A percentile compares a stretch with the other conserved stretches of the same genome.
phyloP scores from a whole-genome alignment of 148 eudicot genomes.

The Silene latifolia region DNA sequence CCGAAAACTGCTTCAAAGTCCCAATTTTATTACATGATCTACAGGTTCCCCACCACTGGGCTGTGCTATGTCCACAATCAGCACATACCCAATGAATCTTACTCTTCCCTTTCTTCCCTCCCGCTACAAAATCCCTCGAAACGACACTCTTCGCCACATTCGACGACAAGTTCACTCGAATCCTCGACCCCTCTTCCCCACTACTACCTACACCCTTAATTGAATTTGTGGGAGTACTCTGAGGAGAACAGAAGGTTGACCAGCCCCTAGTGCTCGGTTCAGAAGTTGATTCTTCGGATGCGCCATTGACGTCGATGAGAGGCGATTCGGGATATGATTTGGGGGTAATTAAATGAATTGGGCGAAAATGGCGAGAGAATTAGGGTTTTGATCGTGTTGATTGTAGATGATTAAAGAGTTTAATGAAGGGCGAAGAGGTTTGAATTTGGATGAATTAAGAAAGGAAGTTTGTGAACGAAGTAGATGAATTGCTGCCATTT shows the following conservation, averaged over 20 bases:
- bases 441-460: conserved; percentile 12
- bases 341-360: conserved; percentile 19
- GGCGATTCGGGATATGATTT: conserved; percentile 25
- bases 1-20: conserved; percentile 45
- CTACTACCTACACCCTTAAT: conserved; percentile 17
- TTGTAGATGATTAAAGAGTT: neutral
- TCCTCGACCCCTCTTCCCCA: no score
- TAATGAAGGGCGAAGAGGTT: conserved; percentile 4
- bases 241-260: conserved; percentile 30
- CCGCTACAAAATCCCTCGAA: no score
- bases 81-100: no score
- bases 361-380: conserved; percentile 31
- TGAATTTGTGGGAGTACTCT: neutral
- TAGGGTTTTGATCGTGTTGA: conserved; percentile 21
- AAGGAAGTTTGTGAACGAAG: conserved; percentile 32
- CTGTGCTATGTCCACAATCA: conserved; percentile 51
- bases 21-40: conserved; percentile 43
- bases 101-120: no score
- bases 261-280: conserved; percentile 22
- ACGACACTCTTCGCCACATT: no score
- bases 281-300: neutral
- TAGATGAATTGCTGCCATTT: conserved; percentile 48
- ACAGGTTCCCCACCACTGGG: conserved; percentile 96
- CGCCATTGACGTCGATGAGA: conserved; percentile 2
- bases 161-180: no score